Evolutionary conservation across 441 rosid species (phyloP).

Genomic region (Daphne laureola): DNA sequence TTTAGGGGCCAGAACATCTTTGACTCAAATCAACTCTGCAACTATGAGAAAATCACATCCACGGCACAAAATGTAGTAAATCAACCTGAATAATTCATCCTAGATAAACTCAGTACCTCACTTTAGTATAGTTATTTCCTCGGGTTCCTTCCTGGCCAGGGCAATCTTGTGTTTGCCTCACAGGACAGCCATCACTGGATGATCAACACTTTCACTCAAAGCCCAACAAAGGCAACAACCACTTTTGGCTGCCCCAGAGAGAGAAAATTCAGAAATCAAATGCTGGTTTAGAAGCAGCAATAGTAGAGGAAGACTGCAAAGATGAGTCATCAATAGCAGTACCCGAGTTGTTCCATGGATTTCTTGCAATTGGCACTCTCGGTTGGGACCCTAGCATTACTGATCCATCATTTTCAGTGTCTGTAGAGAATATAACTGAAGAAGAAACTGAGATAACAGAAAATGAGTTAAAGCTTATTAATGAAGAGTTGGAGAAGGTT

Average conservation of each 20-base stretch:
- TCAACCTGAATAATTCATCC: too few relatives aligned
- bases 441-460: slow-evolving; percentile 72
- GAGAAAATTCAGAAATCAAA: slow-evolving; percentile 46
- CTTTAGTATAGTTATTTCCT: too few relatives aligned
- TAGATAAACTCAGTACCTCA: too few relatives aligned
- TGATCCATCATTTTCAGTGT: slow-evolving; percentile 48
- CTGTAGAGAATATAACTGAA: slow-evolving; percentile 57
- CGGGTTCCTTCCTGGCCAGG: slow-evolving; percentile 27
- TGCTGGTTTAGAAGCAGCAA: slow-evolving; percentile 38
- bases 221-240: slow-evolving; percentile 32
- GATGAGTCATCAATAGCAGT: slow-evolving; percentile 47
- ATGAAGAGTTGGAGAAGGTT: slow-evolving; percentile 69
- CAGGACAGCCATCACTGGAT: slow-evolving; percentile 50
- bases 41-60: too few relatives aligned
- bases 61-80: too few relatives aligned
- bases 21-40: background rate
- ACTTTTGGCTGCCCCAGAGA: slow-evolving; percentile 31
- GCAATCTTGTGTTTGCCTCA: slow-evolving; percentile 45
- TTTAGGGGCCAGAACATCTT: too few relatives aligned
- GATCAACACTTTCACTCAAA: slow-evolving; percentile 48
- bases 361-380: slow-evolving; percentile 74
- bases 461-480: slow-evolving; percentile 61
- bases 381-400: slow-evolving; percentile 46
- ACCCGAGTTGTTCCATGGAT: slow-evolving; percentile 68
- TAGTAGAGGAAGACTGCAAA: slow-evolving; percentile 34